Evolutionary conservation across 495 filamentous ascomycete species (phyloP).

Genomic region (Neurospora sp.): DNA sequence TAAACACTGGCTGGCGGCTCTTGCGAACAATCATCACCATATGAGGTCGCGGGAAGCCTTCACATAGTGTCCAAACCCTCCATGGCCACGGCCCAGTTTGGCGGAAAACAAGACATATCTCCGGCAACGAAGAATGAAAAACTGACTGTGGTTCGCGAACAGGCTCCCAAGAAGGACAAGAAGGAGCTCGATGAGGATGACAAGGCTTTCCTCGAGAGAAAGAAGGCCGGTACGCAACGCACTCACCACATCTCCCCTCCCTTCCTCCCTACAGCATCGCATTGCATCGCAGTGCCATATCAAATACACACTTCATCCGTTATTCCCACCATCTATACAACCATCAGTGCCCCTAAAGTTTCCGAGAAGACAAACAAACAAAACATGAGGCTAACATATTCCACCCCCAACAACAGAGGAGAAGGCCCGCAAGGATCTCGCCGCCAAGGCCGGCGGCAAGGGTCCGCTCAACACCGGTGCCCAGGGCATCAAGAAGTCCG

Average conservation of each 20-base stretch:
- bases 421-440: constrained; percentile 67
- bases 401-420: constrained; percentile 42
- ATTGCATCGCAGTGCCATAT: neutral
- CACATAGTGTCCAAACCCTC: neutral
- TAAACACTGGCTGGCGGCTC: neutral
- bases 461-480: constrained; percentile 56
- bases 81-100: neutral
- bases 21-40: neutral
- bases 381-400: constrained; percentile 3
- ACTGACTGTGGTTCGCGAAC: neutral
- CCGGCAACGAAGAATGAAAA: neutral
- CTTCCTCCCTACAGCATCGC: neutral
- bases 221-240: constrained; percentile 52
- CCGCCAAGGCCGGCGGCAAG: constrained; percentile 50
- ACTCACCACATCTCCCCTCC: neutral
- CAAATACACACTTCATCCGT: too few species aligned
- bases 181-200: constrained; percentile 73
- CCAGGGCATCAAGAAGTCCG: constrained; percentile 85
- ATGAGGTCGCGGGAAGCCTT: neutral
- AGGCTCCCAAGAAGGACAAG: constrained; percentile 60
- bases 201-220: constrained; percentile 62
- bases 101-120: neutral
- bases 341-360: too few species aligned
- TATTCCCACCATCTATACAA: too few species aligned
- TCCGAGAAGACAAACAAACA: too few species aligned